Percentiles rank a stretch among this genome's conserved stretches.
phyloP scores from a whole-genome alignment of 192 early-diverging fungal species.

The Gigaspora rosea region DNA sequence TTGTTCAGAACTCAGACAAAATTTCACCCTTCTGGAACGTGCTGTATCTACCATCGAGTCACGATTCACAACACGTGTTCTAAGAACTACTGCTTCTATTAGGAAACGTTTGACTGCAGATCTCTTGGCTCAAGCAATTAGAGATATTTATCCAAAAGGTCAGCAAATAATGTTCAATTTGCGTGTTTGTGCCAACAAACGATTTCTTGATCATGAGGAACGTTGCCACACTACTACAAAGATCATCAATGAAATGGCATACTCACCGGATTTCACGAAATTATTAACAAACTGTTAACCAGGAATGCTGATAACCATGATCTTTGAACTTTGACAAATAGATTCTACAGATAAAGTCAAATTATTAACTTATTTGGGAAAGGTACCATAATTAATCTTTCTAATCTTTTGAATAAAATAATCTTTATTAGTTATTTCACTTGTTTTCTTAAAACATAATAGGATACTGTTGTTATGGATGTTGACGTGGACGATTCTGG shows the following conservation, averaged over 20 bases:
- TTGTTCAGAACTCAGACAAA: slow-evolving; percentile 81
- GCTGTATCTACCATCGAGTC: slow-evolving; percentile 83
- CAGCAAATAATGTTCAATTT: slow-evolving; percentile 14
- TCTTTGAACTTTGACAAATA: slow-evolving; percentile 32
- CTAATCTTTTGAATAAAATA: not conserved
- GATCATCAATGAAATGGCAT: not conserved
- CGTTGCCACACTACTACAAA: no score
- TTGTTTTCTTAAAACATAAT: not conserved
- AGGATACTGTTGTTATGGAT: slow-evolving; percentile 51
- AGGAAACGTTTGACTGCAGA: slow-evolving; percentile 75
- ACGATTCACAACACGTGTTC: slow-evolving; percentile 85
- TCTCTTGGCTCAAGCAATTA: slow-evolving; percentile 62
- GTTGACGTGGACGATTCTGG: slow-evolving; percentile 49
- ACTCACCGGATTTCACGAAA: not conserved
- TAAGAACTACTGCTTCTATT: slow-evolving; percentile 78
- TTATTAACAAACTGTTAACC: not conserved
- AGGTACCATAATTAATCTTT: slow-evolving; percentile 29
- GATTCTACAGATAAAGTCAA: slow-evolving; percentile 37
- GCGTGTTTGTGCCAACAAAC: not conserved
- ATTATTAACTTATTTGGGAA: slow-evolving; percentile 40
- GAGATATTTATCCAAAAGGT: slow-evolving; percentile 54
- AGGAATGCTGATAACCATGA: slow-evolving; percentile 23
- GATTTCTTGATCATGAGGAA: not conserved
- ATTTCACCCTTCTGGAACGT: slow-evolving; percentile 79
- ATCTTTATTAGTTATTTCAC: not conserved